Conservation (phyloP, 2,329 filamentous ascomycete genomes). For the Colletotrichum godetiae region DNA sequence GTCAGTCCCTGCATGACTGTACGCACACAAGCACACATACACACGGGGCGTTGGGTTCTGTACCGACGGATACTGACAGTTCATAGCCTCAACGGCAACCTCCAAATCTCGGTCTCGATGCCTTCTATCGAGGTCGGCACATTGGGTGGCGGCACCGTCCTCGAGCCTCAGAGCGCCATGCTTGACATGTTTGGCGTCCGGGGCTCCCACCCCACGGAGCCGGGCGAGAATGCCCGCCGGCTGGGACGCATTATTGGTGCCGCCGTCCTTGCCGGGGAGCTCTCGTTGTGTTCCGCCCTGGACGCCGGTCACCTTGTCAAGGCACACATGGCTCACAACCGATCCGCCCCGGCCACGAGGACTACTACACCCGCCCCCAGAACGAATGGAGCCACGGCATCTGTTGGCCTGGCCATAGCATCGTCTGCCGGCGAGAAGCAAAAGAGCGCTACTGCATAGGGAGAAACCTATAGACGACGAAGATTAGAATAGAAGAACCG, state of each 20-base stretch:
- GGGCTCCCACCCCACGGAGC: slow-evolving; percentile 88
- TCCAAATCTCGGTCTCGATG: slow-evolving; percentile 98
- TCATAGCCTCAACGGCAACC: slow-evolving; percentile 42
- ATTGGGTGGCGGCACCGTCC: slow-evolving; percentile 94
- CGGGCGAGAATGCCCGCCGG: slow-evolving; percentile 90
- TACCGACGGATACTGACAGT: slow-evolving; percentile 8
- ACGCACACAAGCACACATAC: slow-evolving; percentile 38
- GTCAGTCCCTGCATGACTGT: slow-evolving; percentile 38
- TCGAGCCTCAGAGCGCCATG: slow-evolving; percentile 96
- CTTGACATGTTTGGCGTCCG: slow-evolving; percentile 94
- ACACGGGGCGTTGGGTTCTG: slow-evolving; percentile 69
- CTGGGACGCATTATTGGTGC: slow-evolving; percentile 93
- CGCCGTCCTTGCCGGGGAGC: slow-evolving; percentile 88
- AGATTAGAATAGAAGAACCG: neutral
- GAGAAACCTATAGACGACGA: neutral
- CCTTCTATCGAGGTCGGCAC: slow-evolving; percentile 98
- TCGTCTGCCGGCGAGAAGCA: neutral
- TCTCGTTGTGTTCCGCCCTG: slow-evolving; percentile 90
- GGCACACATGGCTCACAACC: slow-evolving; percentile 97
- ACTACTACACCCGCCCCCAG: slow-evolving; percentile 38
- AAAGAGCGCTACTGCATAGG: neutral
- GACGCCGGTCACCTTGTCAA: slow-evolving; percentile 91
- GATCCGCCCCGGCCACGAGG: slow-evolving; percentile 78
- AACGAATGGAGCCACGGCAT: neutral
- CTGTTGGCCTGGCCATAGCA: neutral